Evolutionary conservation across 192 early-diverging fungal species (phyloP).

Genomic region (Coemansia sp.): DNA sequence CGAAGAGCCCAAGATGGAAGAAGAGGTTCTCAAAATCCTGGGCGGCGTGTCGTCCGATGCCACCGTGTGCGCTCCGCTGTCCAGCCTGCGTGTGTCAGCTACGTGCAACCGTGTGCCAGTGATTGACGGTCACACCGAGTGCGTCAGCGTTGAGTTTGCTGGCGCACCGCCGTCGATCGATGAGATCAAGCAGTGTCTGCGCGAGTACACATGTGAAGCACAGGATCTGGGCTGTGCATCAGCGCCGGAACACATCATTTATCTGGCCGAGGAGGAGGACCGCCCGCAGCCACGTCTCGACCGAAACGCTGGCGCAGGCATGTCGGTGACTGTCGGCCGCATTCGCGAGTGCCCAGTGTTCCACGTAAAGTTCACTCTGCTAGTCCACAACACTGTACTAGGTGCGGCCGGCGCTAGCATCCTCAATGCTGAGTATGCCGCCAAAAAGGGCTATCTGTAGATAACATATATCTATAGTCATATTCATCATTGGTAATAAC

Average conservation of each 20-base stretch:
- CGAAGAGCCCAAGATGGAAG: slow-evolving; percentile 98
- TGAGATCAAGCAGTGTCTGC: slow-evolving; percentile 69
- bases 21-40: slow-evolving; percentile 89
- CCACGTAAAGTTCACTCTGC: slow-evolving; percentile 86
- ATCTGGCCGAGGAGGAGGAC: slow-evolving; percentile 71
- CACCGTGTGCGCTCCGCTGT: slow-evolving; percentile 53
- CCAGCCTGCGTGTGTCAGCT: slow-evolving; percentile 78
- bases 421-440: slow-evolving; percentile 91
- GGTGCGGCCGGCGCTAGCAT: slow-evolving; percentile 94
- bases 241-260: slow-evolving; percentile 77
- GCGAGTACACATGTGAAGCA: slow-evolving; percentile 77
- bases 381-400: slow-evolving; percentile 95
- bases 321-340: slow-evolving; percentile 91
- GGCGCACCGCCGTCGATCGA: slow-evolving; percentile 68
- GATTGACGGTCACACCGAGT: slow-evolving; percentile 93
- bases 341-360: slow-evolving; percentile 82
- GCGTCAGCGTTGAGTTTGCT: slow-evolving; percentile 83
- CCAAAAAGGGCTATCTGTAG: slow-evolving; percentile 67
- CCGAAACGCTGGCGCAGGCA: slow-evolving; percentile 77
- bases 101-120: slow-evolving; percentile 96
- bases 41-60: slow-evolving; percentile 60
- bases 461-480: not conserved
- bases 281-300: slow-evolving; percentile 95
- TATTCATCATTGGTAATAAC: too few species aligned
- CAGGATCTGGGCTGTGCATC: slow-evolving; percentile 75